Percentiles rank a stretch among this genome's conserved stretches.
These are phyloP conservation scores for Mrakia frigida DNA, from an alignment of 768 basidiomycete genomes.

Conservation along the genomic window DNA sequence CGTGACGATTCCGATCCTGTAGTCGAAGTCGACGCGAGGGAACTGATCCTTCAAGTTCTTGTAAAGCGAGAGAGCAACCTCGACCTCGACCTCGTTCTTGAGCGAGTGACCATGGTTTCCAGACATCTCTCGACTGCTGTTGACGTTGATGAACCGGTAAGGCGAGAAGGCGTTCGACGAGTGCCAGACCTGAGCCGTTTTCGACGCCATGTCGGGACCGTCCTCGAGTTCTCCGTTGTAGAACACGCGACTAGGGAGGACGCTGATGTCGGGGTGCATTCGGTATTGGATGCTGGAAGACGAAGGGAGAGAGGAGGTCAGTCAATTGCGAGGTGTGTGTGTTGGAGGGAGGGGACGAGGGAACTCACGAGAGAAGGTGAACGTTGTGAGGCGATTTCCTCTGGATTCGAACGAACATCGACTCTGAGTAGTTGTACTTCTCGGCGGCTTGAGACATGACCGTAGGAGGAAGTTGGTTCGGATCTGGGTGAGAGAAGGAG, in stretches of 20 bases:
- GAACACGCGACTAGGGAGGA: constrained; percentile 80
- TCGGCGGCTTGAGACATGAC: constrained; percentile 61
- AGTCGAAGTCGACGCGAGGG: constrained; percentile 52
- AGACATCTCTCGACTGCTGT: constrained; percentile 57
- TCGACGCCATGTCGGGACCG: constrained; percentile 78
- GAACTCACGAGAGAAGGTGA: constrained; percentile 73
- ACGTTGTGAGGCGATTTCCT: constrained; percentile 73
- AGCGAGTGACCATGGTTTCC: constrained; percentile 63
- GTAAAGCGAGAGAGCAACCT: constrained; percentile 71
- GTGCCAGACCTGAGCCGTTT: constrained; percentile 86
- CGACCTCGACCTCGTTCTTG: constrained; percentile 67
- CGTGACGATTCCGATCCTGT: constrained; percentile 67
- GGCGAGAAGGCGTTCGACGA: constrained; percentile 65
- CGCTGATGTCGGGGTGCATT: constrained; percentile 95
- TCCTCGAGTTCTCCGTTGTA: constrained; percentile 74
- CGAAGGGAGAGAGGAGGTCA: background rate
- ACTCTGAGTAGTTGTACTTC: constrained; percentile 72
- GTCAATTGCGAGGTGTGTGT: background rate
- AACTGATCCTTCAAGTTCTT: constrained; percentile 62
- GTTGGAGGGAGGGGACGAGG: background rate
- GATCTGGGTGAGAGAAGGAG: constrained; percentile 40
- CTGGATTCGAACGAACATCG: constrained; percentile 83
- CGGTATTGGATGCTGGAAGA: constrained; percentile 86
- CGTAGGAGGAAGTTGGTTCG: constrained; percentile 85
- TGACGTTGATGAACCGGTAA: constrained; percentile 84